These are phyloP conservation scores for Phaeosphaeria sp. DNA, from an alignment of 2,329 filamentous ascomycete species.

Conservation along the genomic window DNA sequence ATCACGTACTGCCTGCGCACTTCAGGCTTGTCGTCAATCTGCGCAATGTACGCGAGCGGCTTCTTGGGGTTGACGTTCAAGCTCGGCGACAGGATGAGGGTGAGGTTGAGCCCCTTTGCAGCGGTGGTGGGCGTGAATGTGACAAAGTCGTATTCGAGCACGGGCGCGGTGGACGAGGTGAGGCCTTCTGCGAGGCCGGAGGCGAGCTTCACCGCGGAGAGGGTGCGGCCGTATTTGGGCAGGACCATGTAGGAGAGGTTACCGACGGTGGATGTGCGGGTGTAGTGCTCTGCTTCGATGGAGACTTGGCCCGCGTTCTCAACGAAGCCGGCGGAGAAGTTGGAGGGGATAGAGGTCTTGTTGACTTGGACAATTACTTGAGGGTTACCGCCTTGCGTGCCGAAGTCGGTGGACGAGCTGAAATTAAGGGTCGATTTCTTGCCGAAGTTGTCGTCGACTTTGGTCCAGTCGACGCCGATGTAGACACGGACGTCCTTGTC, in stretches of 20 bases:
- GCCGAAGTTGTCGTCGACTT: conserved; percentile 32
- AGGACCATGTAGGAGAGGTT: conserved; percentile 39
- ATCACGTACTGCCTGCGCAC: conserved; percentile 52
- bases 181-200: conserved; percentile 35
- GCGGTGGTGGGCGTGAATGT: conserved; percentile 43
- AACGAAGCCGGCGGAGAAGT: conserved; percentile 44
- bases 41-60: conserved; percentile 59
- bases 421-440: conserved; percentile 43
- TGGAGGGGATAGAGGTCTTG: conserved; percentile 40
- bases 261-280: conserved; percentile 30
- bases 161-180: conserved; percentile 32
- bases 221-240: conserved; percentile 46
- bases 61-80: conserved; percentile 60
- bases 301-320: conserved; percentile 43
- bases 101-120: conserved; percentile 45
- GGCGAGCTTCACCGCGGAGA: conserved; percentile 44
- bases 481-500: conserved; percentile 44
- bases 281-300: conserved; percentile 49
- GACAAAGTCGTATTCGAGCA: conserved; percentile 47
- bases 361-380: conserved; percentile 43
- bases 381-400: conserved; percentile 42
- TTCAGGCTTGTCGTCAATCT: conserved; percentile 51
- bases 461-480: conserved; percentile 46
- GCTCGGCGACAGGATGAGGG: conserved; percentile 51
- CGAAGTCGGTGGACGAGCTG: conserved; percentile 44